Evolutionary conservation across 2,329 filamentous ascomycete species (phyloP).

Genomic region (Whalleya microplaca): DNA sequence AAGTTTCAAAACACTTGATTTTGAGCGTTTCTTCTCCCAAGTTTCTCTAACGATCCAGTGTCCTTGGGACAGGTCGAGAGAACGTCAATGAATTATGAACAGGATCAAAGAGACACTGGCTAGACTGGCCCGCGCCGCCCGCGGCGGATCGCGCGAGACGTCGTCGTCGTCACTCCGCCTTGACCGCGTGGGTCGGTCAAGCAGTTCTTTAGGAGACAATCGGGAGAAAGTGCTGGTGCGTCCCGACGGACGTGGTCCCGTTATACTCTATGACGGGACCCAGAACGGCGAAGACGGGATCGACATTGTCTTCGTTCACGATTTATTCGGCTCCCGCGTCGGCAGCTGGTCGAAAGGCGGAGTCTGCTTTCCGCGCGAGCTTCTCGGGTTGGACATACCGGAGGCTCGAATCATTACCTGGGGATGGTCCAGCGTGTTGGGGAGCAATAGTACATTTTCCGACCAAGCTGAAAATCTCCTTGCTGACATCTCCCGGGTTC

Average conservation of each 20-base stretch:
- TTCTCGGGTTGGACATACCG: conserved; percentile 34
- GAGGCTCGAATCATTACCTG: conserved; percentile 34
- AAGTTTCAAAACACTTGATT: conserved; percentile 19
- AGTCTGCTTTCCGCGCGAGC: conserved; percentile 36
- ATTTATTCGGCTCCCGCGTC: conserved; percentile 33
- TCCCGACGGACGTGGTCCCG: conserved; percentile 32
- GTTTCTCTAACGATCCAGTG: not conserved
- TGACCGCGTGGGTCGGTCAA: conserved; percentile 34
- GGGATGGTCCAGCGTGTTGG: conserved; percentile 33
- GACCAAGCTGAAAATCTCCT: conserved; percentile 35
- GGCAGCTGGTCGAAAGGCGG: conserved; percentile 33
- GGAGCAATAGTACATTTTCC: conserved; percentile 29
- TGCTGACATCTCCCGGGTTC: conserved; percentile 32
- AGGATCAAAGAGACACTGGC: conserved; percentile 37
- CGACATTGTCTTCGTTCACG: conserved; percentile 38
- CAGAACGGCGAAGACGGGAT: conserved; percentile 31
- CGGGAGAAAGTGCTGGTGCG: conserved; percentile 30
- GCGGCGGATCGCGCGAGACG: conserved; percentile 32
- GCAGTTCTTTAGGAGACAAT: conserved; percentile 34
- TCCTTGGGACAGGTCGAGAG: conserved; percentile 15
- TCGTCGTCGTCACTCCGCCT: conserved; percentile 28
- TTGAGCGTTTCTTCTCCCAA: not conserved
- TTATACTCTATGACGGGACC: conserved; percentile 31
- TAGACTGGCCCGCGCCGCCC: conserved; percentile 34
- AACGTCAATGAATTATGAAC: conserved; percentile 34